phyloP scores from a whole-genome alignment of 78 protist genomes.

The Tieghemostelium lacteum region DNA sequence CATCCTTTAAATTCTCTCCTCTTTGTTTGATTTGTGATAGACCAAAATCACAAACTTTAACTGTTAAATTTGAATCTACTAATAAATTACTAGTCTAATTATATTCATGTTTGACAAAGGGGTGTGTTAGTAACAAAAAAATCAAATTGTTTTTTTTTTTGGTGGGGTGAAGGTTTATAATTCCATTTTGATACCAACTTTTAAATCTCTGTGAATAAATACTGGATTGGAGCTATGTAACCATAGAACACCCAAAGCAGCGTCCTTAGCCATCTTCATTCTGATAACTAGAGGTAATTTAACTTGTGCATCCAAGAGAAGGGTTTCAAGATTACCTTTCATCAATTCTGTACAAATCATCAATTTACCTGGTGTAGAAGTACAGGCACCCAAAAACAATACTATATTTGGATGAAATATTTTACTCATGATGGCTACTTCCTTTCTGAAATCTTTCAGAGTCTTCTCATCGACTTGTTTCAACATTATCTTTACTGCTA shows the following conservation, averaged over 20 bases:
- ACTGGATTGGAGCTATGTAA: constrained; percentile 83
- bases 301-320: constrained; percentile 68
- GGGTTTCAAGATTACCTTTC: constrained; percentile 80
- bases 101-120: neutral
- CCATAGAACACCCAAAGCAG: constrained; percentile 87
- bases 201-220: constrained; percentile 85
- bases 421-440: constrained; percentile 86
- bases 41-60: constrained; percentile 88
- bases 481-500: constrained; percentile 77
- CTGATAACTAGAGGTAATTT: constrained; percentile 70
- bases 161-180: neutral
- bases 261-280: constrained; percentile 84
- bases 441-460: constrained; percentile 77
- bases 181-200: constrained; percentile 10
- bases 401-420: constrained; percentile 86
- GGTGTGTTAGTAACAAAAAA: too few species aligned
- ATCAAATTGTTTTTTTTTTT: neutral
- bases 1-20: constrained; percentile 81
- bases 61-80: constrained; percentile 75
- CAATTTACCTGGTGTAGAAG: constrained; percentile 80
- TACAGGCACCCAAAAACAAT: constrained; percentile 84
- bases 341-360: constrained; percentile 81
- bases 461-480: constrained; percentile 83
- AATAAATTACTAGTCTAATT: constrained; percentile 73
- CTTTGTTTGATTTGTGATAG: constrained; percentile 82